These are phyloP conservation scores for Plasmodium vivax DNA, from an alignment of 169 alveolate genomes.

Conservation along the genomic window DNA sequence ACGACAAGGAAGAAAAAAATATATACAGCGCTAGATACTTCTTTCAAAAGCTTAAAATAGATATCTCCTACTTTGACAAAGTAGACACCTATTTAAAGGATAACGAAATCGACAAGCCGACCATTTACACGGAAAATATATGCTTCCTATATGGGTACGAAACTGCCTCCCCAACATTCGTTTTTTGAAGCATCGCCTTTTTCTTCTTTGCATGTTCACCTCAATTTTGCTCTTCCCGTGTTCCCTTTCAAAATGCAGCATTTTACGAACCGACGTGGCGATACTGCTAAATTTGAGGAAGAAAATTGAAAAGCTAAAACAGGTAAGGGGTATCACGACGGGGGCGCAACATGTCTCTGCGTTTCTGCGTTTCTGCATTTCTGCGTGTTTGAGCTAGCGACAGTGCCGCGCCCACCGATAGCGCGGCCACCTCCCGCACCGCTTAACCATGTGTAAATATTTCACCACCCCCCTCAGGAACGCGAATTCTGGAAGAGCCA, in stretches of 20 bases:
- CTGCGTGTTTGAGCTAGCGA: neutral
- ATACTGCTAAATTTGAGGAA: conserved; percentile 58
- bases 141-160: conserved; percentile 72
- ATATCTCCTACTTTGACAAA: conserved; percentile 67
- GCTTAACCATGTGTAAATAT: neutral
- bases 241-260: conserved; percentile 8
- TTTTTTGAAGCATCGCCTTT: neutral
- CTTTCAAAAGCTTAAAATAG: conserved; percentile 72
- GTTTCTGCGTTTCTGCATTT: neutral
- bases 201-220: neutral
- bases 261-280: conserved; percentile 70
- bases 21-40: conserved; percentile 60
- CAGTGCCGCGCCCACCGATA: neutral
- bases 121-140: conserved; percentile 56
- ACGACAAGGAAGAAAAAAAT: conserved; percentile 59
- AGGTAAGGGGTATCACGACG: neutral
- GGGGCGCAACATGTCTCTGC: neutral
- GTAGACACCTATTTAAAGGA: conserved; percentile 52
- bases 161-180: neutral
- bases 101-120: conserved; percentile 57
- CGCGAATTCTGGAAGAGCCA: conserved; percentile 55
- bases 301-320: conserved; percentile 69
- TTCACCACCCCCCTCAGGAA: conserved; percentile 11
- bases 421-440: neutral
- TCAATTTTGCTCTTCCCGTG: neutral